Conservation (phyloP, 1,139 yeast genomes). For the Kodamaea fungicola region DNA sequence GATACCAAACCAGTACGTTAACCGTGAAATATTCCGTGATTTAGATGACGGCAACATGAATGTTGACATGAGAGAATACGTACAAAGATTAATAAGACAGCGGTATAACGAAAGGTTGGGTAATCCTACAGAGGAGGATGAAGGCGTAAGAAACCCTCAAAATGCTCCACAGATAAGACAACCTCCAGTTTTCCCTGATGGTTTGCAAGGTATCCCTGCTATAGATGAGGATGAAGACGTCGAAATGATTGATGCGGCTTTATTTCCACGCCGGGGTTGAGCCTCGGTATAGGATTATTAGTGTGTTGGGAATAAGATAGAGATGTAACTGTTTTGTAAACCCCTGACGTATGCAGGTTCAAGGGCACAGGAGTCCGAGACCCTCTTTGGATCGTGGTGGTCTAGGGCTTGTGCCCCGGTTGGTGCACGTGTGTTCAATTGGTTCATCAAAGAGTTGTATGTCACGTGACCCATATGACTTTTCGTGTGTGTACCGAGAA, state of each 20-base stretch:
- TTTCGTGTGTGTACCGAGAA: background rate
- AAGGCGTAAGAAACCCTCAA: conserved; percentile 8
- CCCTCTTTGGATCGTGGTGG: too few relatives aligned
- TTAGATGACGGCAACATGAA: conserved; percentile 32
- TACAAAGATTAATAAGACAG: conserved; percentile 28
- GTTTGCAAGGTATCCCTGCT: conserved; percentile 23
- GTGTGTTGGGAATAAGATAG: background rate
- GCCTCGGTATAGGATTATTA: background rate
- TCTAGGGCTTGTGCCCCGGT: background rate
- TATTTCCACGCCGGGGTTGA: conserved; percentile 10
- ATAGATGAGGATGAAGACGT: conserved; percentile 33
- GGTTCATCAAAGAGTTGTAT: too few relatives aligned
- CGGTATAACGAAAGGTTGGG: conserved; percentile 14
- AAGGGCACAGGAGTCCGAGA: too few relatives aligned
- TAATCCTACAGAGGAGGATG: conserved; percentile 4
- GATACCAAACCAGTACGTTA: conserved; percentile 26
- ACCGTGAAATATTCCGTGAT: conserved; percentile 35
- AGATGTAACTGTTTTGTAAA: too few relatives aligned
- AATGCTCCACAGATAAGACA: conserved; percentile 45
- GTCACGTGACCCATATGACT: background rate
- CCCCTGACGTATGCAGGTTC: too few relatives aligned
- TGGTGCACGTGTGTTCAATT: too few relatives aligned
- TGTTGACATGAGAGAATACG: conserved; percentile 38
- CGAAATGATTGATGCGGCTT: conserved; percentile 32
- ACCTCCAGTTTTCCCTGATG: conserved; percentile 41